Evolutionary conservation across 495 filamentous ascomycete genomes (phyloP).

Genomic region (Penicillium turbatum): DNA sequence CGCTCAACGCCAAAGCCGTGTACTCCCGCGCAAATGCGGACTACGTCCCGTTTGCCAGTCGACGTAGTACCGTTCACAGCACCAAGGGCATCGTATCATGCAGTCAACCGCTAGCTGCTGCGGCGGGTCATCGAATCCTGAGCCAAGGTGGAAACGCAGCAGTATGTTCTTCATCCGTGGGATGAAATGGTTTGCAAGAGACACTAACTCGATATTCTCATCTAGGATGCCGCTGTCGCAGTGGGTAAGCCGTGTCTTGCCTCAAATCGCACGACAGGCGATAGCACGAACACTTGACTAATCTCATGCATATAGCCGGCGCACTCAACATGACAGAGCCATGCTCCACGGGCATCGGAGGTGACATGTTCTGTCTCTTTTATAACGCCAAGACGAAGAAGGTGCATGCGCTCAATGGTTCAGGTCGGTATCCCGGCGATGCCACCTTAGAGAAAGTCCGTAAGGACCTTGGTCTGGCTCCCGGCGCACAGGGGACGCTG

Average conservation of each 20-base stretch:
- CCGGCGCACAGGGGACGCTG: conserved; percentile 58
- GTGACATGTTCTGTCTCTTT: conserved; percentile 96
- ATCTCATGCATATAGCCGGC: conserved; percentile 52
- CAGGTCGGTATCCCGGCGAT: conserved; percentile 70
- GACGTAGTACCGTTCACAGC: conserved; percentile 89
- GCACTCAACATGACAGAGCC: conserved; percentile 93
- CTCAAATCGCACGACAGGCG: neutral
- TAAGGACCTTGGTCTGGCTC: conserved; percentile 61
- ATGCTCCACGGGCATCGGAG: conserved; percentile 90
- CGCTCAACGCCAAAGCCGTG: conserved; percentile 55
- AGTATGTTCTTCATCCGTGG: conserved; percentile 44
- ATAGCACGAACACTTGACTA: neutral
- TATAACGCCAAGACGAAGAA: conserved; percentile 79
- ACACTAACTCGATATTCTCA: conserved; percentile 1
- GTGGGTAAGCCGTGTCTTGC: conserved; percentile 51
- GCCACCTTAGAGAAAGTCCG: conserved; percentile 66
- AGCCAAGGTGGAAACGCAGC: conserved; percentile 89
- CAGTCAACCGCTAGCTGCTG: conserved; percentile 85
- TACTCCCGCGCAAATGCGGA: conserved; percentile 59
- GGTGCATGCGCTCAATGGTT: conserved; percentile 84
- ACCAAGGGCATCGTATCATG: conserved; percentile 89
- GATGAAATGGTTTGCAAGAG: neutral
- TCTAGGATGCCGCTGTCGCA: conserved; percentile 88
- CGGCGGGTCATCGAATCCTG: conserved; percentile 79
- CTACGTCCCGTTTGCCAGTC: conserved; percentile 67